These are phyloP conservation scores for Sordaria brevicollis DNA, from an alignment of 495 filamentous ascomycete species.

Conservation along the genomic window DNA sequence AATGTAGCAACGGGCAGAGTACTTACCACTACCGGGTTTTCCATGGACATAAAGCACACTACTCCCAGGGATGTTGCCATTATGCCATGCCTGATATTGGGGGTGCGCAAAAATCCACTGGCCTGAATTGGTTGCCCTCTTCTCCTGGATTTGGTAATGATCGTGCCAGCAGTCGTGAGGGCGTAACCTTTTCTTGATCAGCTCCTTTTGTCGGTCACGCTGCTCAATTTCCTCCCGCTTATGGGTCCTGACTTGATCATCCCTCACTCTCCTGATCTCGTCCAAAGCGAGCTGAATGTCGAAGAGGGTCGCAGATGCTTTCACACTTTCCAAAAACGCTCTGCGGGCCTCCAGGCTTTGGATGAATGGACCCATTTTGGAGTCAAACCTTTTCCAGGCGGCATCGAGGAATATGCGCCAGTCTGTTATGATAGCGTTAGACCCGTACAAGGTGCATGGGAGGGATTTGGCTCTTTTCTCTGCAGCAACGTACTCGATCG, in stretches of 20 bases:
- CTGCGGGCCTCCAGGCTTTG: background rate
- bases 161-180: background rate
- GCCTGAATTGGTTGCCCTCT: background rate
- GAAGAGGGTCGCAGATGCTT: background rate
- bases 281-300: background rate
- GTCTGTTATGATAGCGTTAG: background rate
- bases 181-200: background rate
- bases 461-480: background rate
- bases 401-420: background rate
- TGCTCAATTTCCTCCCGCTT: background rate
- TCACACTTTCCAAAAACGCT: background rate
- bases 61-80: background rate
- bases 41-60: background rate
- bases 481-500: background rate
- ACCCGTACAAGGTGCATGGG: background rate
- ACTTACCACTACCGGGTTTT: background rate
- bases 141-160: background rate
- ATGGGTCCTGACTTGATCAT: background rate
- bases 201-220: background rate
- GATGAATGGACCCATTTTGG: background rate
- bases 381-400: background rate
- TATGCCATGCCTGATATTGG: background rate
- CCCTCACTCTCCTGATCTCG: background rate
- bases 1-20: background rate
- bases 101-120: background rate